These are phyloP conservation scores for Nitzschia inconspicua DNA, from an alignment of 108 stramenopile species.

Conservation along the genomic window DNA sequence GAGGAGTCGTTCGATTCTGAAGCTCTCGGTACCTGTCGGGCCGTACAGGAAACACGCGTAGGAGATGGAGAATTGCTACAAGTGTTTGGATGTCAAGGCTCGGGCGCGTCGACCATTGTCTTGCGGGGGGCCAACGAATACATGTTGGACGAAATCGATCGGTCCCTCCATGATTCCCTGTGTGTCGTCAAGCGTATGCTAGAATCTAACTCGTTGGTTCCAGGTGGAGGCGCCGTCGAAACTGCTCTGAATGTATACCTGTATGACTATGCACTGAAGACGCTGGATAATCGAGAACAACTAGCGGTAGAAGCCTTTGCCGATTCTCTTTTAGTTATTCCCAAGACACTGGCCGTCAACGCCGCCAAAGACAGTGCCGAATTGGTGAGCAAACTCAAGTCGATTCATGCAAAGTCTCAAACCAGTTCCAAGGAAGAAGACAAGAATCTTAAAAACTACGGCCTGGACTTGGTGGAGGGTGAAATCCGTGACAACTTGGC, in stretches of 20 bases:
- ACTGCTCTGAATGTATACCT: slow-evolving; percentile 93
- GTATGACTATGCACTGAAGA: slow-evolving; percentile 88
- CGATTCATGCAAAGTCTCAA: slow-evolving; percentile 87
- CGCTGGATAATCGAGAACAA: slow-evolving; percentile 94
- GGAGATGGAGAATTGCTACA: slow-evolving; percentile 99
- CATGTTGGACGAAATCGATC: slow-evolving; percentile 99
- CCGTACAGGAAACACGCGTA: slow-evolving; percentile 92
- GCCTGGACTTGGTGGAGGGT: slow-evolving; percentile 89
- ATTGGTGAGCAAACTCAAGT: slow-evolving; percentile 91
- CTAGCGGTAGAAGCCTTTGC: slow-evolving; percentile 98
- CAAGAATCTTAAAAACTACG: slow-evolving; percentile 70
- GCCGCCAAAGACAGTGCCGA: slow-evolving; percentile 99
- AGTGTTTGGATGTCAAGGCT: slow-evolving; percentile 85
- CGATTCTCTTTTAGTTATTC: slow-evolving; percentile 98
- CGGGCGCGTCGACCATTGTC: slow-evolving; percentile 93
- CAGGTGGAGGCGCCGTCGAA: slow-evolving; percentile 99
- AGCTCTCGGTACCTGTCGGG: slow-evolving; percentile 86
- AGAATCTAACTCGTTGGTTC: slow-evolving; percentile 94
- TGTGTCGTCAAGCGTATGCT: slow-evolving; percentile 98
- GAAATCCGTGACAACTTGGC: slow-evolving; percentile 88
- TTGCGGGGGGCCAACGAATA: slow-evolving; percentile 99
- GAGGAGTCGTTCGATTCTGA: slow-evolving; percentile 94
- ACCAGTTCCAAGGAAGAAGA: slow-evolving; percentile 31
- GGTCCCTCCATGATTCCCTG: slow-evolving; percentile 96
- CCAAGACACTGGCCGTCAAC: slow-evolving; percentile 96